Conservation (phyloP, 176 grass and related monocot genomes). For the Poa annua region DNA sequence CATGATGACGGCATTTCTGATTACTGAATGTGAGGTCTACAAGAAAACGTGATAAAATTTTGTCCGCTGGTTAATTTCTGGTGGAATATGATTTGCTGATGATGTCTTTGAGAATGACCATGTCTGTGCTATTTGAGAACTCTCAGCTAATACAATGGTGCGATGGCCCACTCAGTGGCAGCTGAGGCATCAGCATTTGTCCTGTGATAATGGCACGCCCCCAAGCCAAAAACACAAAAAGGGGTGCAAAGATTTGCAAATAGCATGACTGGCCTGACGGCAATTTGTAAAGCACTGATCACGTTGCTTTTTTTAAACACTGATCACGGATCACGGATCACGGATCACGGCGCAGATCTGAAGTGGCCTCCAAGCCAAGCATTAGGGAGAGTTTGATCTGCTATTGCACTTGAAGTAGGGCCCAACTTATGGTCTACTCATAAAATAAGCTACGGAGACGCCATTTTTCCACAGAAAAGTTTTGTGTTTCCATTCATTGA, state of each 20-base stretch:
- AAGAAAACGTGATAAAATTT: not conserved
- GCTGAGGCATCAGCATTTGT: constrained; percentile 29
- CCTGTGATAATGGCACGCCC: constrained; percentile 23
- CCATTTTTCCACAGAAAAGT: too few species aligned
- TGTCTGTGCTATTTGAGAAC: not conserved
- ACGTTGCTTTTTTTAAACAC: not conserved
- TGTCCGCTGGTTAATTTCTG: constrained; percentile 15
- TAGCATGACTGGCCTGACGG: not conserved
- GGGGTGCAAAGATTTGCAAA: not conserved
- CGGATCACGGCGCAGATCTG: too few species aligned
- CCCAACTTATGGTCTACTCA: too few species aligned
- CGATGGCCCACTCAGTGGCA: constrained; percentile 18
- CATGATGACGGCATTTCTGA: constrained; percentile 22
- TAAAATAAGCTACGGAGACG: too few species aligned
- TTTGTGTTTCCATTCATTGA: too few species aligned
- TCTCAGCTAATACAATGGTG: constrained; percentile 17
- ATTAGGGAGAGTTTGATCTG: too few species aligned
- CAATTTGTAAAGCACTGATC: not conserved
- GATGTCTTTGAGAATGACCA: constrained; percentile 18
- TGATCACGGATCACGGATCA: too few species aligned
- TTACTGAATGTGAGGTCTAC: not conserved
- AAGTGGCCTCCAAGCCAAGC: too few species aligned
- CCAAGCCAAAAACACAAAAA: not conserved
- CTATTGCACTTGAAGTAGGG: too few species aligned
- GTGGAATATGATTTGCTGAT: constrained; percentile 25